Percentiles rank a stretch among this genome's conserved stretches.
These are phyloP conservation scores for Fusarium torulosum DNA, from an alignment of 2,329 filamentous ascomycete species.

Conservation along the genomic window DNA sequence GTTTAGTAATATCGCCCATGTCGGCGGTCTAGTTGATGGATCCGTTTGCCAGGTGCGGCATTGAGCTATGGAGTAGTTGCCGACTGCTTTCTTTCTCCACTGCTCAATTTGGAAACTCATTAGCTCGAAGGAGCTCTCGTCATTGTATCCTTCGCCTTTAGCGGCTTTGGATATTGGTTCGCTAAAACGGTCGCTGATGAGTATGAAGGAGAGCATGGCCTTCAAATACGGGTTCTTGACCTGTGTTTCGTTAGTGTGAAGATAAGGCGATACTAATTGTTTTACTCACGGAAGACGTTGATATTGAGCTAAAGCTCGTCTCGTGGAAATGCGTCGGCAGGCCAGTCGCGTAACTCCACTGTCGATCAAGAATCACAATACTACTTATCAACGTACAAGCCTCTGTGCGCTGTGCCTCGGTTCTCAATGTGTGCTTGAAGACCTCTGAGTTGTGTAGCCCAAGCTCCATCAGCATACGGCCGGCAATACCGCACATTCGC, in stretches of 20 bases:
- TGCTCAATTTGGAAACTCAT: conserved; percentile 50
- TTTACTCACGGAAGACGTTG: conserved; percentile 20
- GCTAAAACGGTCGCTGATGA: conserved; percentile 31
- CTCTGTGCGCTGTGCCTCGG: conserved; percentile 17
- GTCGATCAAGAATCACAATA: conserved; percentile 20
- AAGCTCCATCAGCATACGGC: conserved; percentile 47
- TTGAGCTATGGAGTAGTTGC: conserved; percentile 15
- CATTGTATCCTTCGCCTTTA: conserved; percentile 36
- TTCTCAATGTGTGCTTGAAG: conserved; percentile 31
- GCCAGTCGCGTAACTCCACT: conserved; percentile 36
- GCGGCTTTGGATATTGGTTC: conserved; percentile 27
- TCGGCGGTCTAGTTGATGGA: conserved; percentile 22
- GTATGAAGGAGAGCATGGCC: conserved; percentile 34
- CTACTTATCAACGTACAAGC: conserved; percentile 26
- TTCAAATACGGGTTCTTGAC: conserved; percentile 31
- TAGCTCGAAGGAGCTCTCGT: conserved; percentile 48
- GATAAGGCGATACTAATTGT: rapidly evolving
- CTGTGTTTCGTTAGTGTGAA: not conserved
- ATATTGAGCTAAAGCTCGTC: conserved; percentile 31
- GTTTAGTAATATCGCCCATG: conserved; percentile 27
- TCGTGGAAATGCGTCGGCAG: conserved; percentile 31
- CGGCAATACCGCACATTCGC: conserved; percentile 48
- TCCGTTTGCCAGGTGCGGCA: conserved; percentile 23
- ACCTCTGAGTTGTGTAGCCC: conserved; percentile 48
- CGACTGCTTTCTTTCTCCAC: conserved; percentile 46